Percentiles rank a stretch among this genome's conserved stretches.
phyloP scores from a whole-genome alignment of 2,329 filamentous ascomycete species.

The Penicillium hesseltinei region DNA sequence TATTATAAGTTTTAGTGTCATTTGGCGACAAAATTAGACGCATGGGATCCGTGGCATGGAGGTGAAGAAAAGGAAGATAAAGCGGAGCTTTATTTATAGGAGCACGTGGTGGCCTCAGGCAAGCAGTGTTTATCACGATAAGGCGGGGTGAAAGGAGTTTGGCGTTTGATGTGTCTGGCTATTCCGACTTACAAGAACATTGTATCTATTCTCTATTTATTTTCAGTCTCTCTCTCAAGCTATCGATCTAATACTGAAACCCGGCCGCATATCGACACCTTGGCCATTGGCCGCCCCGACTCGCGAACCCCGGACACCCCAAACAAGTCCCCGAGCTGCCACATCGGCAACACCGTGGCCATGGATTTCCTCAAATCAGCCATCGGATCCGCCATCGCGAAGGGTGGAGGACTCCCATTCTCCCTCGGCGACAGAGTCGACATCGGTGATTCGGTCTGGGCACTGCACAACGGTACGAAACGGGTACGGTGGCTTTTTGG shows the following conservation, averaged over 20 bases:
- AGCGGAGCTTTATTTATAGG: slow-evolving; percentile 3
- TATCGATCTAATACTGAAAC: no score
- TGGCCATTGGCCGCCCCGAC: slow-evolving; percentile 8
- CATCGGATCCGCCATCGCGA: slow-evolving; percentile 92
- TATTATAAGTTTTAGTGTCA: not conserved
- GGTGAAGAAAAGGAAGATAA: not conserved
- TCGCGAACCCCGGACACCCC: slow-evolving; percentile 1
- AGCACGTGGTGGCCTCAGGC: slow-evolving; percentile 3
- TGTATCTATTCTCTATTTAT: not conserved
- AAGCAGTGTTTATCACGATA: slow-evolving; percentile 14
- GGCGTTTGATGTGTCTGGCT: not conserved
- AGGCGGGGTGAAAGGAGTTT: slow-evolving; percentile 18
- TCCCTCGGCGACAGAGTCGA: slow-evolving; percentile 90
- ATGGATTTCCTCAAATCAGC: slow-evolving; percentile 99
- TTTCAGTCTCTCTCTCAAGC: not conserved
- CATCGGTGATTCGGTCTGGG: slow-evolving; percentile 91
- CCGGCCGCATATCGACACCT: no score
- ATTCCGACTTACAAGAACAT: not conserved
- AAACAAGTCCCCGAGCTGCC: slow-evolving; percentile 10
- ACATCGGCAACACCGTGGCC: slow-evolving; percentile 13
- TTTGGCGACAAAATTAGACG: not conserved
- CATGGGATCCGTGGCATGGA: not conserved
- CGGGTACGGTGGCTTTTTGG: slow-evolving; percentile 56
- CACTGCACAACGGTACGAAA: slow-evolving; percentile 90
- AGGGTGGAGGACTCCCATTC: slow-evolving; percentile 90